Evolutionary conservation across 257 asterid genomes (phyloP).

Genomic region (Gentiana straminea): DNA sequence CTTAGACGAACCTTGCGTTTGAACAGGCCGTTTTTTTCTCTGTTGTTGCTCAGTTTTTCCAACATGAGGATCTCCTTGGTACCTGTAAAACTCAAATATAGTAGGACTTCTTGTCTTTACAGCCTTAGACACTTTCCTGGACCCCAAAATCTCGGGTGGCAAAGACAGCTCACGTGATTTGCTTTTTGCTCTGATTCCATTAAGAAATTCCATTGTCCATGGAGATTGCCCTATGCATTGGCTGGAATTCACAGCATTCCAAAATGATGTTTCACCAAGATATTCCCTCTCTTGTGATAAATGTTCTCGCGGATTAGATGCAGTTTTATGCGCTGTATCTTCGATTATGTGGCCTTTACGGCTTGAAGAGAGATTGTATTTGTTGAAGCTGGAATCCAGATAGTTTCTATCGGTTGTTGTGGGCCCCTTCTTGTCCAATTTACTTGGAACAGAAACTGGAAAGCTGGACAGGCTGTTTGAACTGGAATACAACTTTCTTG

Average conservation of each 20-base stretch:
- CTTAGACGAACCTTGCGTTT: conserved; percentile 32
- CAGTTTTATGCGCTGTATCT: conserved; percentile 18
- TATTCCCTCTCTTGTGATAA: conserved; percentile 24
- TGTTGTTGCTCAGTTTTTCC: conserved; percentile 37
- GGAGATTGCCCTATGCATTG: conserved; percentile 68
- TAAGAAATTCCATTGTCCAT: conserved; percentile 84
- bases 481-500: conserved; percentile 30
- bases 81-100: conserved; percentile 63
- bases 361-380: conserved; percentile 18
- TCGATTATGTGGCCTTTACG: conserved; percentile 26
- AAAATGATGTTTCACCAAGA: conserved; percentile 50
- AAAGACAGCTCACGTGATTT: conserved; percentile 51
- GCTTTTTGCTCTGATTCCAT: conserved; percentile 83
- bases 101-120: conserved; percentile 80
- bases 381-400: conserved; percentile 22
- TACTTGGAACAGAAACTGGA: conserved; percentile 27
- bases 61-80: conserved; percentile 43
- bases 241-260: conserved; percentile 58
- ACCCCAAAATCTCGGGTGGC: conserved; percentile 33
- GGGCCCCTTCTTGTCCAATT: conserved; percentile 28
- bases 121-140: conserved; percentile 32
- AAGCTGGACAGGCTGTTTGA: conserved; percentile 30
- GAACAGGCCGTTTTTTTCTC: conserved; percentile 41
- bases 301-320: conserved; percentile 20
- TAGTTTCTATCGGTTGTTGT: conserved; percentile 23